phyloP scores from a whole-genome alignment of 495 filamentous ascomycete species.

The Thozetella sp. region DNA sequence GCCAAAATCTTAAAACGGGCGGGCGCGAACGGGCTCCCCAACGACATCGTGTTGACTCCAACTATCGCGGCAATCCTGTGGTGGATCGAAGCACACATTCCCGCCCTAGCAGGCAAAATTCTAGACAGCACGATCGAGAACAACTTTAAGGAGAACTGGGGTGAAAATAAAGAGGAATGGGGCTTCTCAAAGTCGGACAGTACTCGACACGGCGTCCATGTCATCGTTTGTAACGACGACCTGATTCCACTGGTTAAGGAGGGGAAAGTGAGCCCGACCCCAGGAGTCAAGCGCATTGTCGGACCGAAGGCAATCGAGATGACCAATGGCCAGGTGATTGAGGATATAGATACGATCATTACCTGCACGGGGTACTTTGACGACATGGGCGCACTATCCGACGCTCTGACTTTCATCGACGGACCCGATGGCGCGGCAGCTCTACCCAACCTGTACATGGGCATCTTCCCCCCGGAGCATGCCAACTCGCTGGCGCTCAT shows the following conservation, averaged over 20 bases:
- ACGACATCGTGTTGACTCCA: neutral
- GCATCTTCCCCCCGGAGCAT: slow-evolving; percentile 5
- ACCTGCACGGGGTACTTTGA: slow-evolving; percentile 24
- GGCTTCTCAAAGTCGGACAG: neutral
- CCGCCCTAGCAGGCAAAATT: neutral
- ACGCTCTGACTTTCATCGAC: neutral
- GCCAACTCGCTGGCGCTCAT: slow-evolving; percentile 7
- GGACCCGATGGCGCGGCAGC: neutral
- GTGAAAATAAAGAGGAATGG: neutral
- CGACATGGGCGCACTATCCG: slow-evolving; percentile 16
- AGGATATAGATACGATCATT: slow-evolving; percentile 24
- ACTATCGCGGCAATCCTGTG: neutral
- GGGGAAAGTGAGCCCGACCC: slow-evolving; percentile 5
- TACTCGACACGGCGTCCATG: neutral
- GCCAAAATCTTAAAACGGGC: slow-evolving; percentile 6
- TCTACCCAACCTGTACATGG: slow-evolving; percentile 7
- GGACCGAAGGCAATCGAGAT: slow-evolving; percentile 14
- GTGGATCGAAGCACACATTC: neutral
- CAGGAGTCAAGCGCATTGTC: slow-evolving; percentile 16
- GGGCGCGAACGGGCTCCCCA: neutral
- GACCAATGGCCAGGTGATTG: slow-evolving; percentile 11
- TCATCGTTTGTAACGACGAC: slow-evolving; percentile 1
- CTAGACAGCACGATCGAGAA: neutral
- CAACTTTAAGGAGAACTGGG: neutral
- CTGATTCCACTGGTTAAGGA: neutral